Evolutionary conservation across 768 basidiomycete genomes (phyloP).

Genomic region (Lactarius tabidus): DNA sequence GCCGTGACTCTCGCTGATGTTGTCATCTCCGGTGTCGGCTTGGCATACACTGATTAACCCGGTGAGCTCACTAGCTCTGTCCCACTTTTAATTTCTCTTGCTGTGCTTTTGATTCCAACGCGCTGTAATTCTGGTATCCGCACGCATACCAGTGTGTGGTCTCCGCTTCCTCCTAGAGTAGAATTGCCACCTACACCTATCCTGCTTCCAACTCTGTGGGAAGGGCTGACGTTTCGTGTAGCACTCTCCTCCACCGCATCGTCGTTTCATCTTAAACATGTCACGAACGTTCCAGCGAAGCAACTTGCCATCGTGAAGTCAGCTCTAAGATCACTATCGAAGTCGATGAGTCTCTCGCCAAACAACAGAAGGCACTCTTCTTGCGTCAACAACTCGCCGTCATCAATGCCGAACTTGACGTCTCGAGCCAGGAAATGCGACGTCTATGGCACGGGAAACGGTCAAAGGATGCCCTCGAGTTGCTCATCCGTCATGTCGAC

Average conservation of each 20-base stretch:
- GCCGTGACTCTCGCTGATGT: constrained; percentile 77
- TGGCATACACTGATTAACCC: constrained; percentile 67
- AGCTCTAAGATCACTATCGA: constrained; percentile 75
- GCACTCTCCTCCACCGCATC: constrained; percentile 60
- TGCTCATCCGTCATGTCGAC: too few species aligned
- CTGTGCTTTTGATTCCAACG: too few species aligned
- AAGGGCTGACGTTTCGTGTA: constrained; percentile 28
- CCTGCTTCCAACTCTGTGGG: neutral
- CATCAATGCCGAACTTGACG: constrained; percentile 72
- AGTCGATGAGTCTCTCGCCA: constrained; percentile 80
- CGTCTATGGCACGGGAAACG: constrained; percentile 2
- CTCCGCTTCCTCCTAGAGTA: fast-evolving
- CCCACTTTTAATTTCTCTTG: too few species aligned
- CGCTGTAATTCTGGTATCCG: neutral
- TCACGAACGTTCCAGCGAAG: constrained; percentile 68
- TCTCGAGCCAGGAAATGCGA: constrained; percentile 34
- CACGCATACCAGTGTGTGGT: neutral
- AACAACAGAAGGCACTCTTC: constrained; percentile 84
- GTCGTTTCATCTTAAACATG: constrained; percentile 59
- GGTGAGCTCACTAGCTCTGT: constrained; percentile 45
- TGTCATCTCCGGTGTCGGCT: constrained; percentile 56
- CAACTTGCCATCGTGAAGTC: constrained; percentile 74
- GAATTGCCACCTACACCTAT: neutral
- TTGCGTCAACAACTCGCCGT: constrained; percentile 79
- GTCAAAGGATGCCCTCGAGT: constrained; percentile 56